A percentile compares a stretch with the other conserved stretches of the same genome.
Conservation (phyloP, 805 yeast genomes). For the Ogataea neopini region DNA sequence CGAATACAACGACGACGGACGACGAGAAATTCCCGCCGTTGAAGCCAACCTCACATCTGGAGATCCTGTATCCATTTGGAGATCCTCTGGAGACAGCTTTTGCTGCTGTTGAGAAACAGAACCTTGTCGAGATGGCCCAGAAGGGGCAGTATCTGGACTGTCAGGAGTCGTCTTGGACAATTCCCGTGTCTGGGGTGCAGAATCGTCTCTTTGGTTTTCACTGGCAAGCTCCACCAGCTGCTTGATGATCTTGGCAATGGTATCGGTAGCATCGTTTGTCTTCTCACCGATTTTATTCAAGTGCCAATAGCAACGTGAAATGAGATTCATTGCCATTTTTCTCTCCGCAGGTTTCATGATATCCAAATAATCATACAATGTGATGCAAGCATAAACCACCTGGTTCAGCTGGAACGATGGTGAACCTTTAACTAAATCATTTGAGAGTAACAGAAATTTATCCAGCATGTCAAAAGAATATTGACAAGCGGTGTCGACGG, state of each 20-base stretch:
- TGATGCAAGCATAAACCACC: conserved; percentile 54
- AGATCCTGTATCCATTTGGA: conserved; percentile 9
- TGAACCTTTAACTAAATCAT: conserved; percentile 52
- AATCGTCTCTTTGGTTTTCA: conserved; percentile 21
- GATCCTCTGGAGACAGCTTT: conserved; percentile 24
- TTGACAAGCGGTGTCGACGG: conserved; percentile 41
- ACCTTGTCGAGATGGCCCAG: conserved; percentile 3
- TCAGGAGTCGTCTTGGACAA: background rate
- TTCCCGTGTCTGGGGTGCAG: background rate
- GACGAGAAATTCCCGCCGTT: background rate
- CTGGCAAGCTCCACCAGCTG: conserved; percentile 49
- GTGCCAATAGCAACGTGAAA: conserved; percentile 59
- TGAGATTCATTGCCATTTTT: conserved; percentile 44
- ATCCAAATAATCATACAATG: conserved; percentile 49
- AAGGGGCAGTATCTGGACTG: background rate
- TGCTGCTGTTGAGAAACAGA: conserved; percentile 27
- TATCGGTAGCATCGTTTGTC: conserved; percentile 58
- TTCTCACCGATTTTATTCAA: conserved; percentile 56
- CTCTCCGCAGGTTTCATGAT: conserved; percentile 42
- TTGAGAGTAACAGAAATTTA: conserved; percentile 45
- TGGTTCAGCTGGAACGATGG: conserved; percentile 54
- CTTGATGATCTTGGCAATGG: conserved; percentile 56
- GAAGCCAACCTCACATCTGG: background rate
- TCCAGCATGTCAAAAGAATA: conserved; percentile 48
- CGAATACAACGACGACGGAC: conserved; percentile 1